phyloP scores from a whole-genome alignment of 805 yeast species.

The Candida xyloterini region DNA sequence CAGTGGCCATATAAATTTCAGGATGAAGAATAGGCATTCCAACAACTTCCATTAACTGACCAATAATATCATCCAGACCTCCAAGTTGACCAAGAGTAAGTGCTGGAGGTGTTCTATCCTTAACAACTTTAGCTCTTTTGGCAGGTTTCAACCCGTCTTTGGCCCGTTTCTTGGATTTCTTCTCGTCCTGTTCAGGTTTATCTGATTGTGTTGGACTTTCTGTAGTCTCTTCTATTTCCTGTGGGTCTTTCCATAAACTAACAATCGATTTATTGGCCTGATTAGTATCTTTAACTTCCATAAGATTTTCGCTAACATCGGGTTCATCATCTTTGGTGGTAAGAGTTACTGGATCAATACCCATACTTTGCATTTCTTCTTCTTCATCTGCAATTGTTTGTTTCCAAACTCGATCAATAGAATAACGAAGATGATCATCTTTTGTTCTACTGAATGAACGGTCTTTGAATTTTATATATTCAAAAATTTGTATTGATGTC shows the following conservation, averaged over 20 bases:
- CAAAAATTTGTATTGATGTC: conserved; percentile 47
- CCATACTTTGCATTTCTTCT: conserved; percentile 45
- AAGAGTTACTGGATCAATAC: conserved; percentile 24
- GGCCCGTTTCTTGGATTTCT: conserved; percentile 46
- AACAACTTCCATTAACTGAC: conserved; percentile 83
- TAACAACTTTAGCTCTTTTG: conserved; percentile 36
- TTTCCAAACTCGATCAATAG: conserved; percentile 58
- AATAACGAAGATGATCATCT: conserved; percentile 56
- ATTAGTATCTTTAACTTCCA: conserved; percentile 66
- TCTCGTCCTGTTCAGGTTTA: conserved; percentile 3
- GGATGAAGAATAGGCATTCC: conserved; percentile 94
- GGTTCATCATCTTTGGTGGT: conserved; percentile 12
- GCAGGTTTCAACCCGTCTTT: conserved; percentile 31
- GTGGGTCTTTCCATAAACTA: conserved; percentile 54
- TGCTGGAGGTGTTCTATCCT: conserved; percentile 68
- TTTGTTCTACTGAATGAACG: conserved; percentile 67
- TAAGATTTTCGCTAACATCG: conserved; percentile 40
- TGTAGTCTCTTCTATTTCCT: conserved; percentile 7
- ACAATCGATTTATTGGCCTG: conserved; percentile 75
- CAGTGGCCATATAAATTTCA: conserved; percentile 81
- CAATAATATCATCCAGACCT: conserved; percentile 82
- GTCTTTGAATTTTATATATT: conserved; percentile 63
- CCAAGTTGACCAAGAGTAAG: conserved; percentile 73
- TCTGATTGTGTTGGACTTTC: neutral
- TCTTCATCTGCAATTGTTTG: conserved; percentile 59